Base-by-base conservation (phyloP, 805 yeast genomes). In the Cyberlindnera subsufficiens region DNA sequence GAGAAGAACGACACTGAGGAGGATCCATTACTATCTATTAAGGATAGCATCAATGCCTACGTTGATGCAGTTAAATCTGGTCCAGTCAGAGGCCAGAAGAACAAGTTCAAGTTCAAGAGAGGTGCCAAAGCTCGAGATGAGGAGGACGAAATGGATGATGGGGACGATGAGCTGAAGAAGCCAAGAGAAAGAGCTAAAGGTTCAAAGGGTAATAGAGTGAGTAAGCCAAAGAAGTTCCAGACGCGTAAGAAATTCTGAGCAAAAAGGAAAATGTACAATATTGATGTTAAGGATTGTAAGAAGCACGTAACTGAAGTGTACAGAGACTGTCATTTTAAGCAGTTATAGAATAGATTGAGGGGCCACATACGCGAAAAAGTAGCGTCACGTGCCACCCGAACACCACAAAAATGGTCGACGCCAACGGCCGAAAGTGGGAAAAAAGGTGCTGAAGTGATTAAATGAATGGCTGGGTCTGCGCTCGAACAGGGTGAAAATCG, bases 41-140 rank as follows among this genome's bases (percentile, higher is more conserved):
- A 74, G 5, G 66, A 66, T 37, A 95, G 96, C 15, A 77, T 91
- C 51, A 86, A 86, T 59, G 98, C 97, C 0, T 93, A 93, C 61
- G 77, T 89, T 51, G 96, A 89, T 49, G 99, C 99, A 6, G 88
- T 93, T 19, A 83, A 78, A 62, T 86, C 84, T 54, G 97, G 93
- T 19, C 98, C 98, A 27, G 80, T 89, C 4, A 82, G 96, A 65
- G 96, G 97, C 45, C 96, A 87, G 70, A 80, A 78, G 68, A 90
- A 90, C 65, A 88, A 80, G 68, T 77, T 91, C 73, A 91, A 89
- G 67, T 91, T 79, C 69, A 86, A 84, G 67, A 80, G 83, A 61
- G 74, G 78, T 39, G 70, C 72, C 42, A 69, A 71, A 39, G 74
- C 74, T 27, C 70, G 66, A 18, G 73, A 74, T 18, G 78, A 75